A percentile compares a stretch with the other conserved stretches of the same genome.
Evolutionary conservation across 768 basidiomycete species (phyloP).

Genomic region (Mycena haematopus): DNA sequence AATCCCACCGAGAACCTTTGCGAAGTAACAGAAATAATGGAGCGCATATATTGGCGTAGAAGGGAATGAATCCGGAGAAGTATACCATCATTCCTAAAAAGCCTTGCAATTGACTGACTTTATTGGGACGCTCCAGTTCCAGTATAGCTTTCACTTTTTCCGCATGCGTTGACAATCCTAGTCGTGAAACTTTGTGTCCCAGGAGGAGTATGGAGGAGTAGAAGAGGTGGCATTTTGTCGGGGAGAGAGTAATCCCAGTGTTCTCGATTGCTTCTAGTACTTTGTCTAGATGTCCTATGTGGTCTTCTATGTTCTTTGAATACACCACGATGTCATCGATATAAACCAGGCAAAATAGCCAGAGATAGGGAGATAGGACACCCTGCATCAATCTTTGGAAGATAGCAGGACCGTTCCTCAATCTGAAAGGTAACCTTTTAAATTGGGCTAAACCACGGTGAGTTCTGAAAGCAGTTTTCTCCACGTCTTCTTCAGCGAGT

Average conservation of each 20-base stretch:
- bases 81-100: slow-evolving; percentile 31
- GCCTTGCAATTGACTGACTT: slow-evolving; percentile 18
- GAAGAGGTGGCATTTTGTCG: slow-evolving; percentile 9
- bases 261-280: slow-evolving; percentile 30
- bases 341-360: slow-evolving; percentile 3
- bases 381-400: slow-evolving; percentile 4
- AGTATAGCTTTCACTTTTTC: slow-evolving; percentile 16
- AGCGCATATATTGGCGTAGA: slow-evolving; percentile 7
- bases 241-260: slow-evolving; percentile 7
- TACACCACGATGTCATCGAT: slow-evolving; percentile 4
- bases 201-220: background rate
- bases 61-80: slow-evolving; percentile 20
- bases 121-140: background rate
- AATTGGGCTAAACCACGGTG: slow-evolving; percentile 2
- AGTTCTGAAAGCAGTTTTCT: slow-evolving; percentile 7
- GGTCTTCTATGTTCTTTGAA: background rate
- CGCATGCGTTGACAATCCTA: slow-evolving; percentile 17
- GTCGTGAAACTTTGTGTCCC: slow-evolving; percentile 1
- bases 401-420: background rate
- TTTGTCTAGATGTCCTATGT: background rate
- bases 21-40: slow-evolving; percentile 16
- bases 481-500: background rate
- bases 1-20: slow-evolving; percentile 8
- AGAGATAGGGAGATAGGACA: background rate
- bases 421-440: background rate